phyloP scores from a whole-genome alignment of 345 rosid species.

The Eucalyptus tenuipes region DNA sequence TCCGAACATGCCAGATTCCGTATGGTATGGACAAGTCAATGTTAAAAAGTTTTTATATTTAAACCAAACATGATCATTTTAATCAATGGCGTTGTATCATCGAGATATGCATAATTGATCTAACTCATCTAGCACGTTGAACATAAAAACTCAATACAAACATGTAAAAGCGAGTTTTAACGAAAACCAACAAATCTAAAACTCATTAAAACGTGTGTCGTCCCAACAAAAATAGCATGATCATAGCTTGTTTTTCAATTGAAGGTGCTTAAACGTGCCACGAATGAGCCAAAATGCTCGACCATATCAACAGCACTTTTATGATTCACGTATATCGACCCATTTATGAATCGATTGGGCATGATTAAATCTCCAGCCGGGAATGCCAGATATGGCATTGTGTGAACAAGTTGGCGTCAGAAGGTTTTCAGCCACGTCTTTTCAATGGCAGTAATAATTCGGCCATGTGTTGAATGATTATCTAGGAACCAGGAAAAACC shows the following conservation, averaged over 20 bases:
- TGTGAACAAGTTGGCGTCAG: too few species aligned
- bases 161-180: too few species aligned
- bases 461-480: neutral
- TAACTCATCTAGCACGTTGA: too few species aligned
- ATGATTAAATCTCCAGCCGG: neutral
- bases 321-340: neutral
- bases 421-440: neutral
- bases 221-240: neutral
- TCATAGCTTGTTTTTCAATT: neutral
- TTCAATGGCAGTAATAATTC: neutral
- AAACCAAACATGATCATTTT: too few species aligned
- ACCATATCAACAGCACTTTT: neutral
- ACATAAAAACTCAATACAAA: too few species aligned
- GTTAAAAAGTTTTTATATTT: too few species aligned
- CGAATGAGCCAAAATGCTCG: neutral
- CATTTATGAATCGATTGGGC: neutral
- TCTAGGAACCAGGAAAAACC: neutral
- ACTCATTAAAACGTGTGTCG: neutral
- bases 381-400: neutral
- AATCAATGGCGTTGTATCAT: too few species aligned
- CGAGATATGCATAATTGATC: neutral
- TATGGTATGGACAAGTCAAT: neutral
- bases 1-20: fast-evolving
- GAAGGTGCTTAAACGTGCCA: neutral
- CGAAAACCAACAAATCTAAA: neutral